A percentile compares a stretch with the other conserved stretches of the same genome.
Evolutionary conservation across 1,139 yeast genomes (phyloP).

Genomic region (Chernovozyma sophiae-reginae): DNA sequence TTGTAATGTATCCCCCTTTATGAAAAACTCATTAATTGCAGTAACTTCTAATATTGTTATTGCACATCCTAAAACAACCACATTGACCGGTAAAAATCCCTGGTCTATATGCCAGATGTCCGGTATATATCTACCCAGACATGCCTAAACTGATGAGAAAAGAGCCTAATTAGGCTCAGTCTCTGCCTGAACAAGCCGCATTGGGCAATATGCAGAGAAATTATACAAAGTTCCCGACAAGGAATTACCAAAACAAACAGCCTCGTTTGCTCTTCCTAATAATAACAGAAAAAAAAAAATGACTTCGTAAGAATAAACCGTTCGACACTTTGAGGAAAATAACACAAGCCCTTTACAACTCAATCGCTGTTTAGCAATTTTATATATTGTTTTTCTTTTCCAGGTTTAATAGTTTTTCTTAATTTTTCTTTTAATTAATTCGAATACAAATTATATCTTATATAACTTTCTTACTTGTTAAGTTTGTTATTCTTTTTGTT

Average conservation of each 20-base stretch:
- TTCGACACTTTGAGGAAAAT: neutral
- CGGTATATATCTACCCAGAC: no score
- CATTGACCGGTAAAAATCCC: no score
- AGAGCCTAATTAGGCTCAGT: neutral
- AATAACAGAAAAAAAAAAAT: neutral
- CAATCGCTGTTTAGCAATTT: no score
- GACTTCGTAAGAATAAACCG: neutral
- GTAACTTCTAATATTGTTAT: no score
- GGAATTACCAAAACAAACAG: conserved; percentile 2
- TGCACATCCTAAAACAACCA: no score
- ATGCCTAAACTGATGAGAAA: neutral
- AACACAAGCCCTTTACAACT: neutral
- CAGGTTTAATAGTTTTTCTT: no score
- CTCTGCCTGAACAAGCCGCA: neutral
- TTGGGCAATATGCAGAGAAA: neutral
- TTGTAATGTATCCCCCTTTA: no score
- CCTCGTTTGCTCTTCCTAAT: conserved; percentile 2
- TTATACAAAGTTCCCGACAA: neutral
- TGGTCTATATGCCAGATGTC: no score
- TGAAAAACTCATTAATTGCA: no score
- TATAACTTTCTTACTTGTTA: no score
- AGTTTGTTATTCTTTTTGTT: no score
- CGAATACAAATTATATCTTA: neutral
- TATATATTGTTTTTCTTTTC: no score
- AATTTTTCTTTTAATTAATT: neutral